Base-by-base conservation (phyloP, 768 basidiomycete species). In the Russula sp. region DNA sequence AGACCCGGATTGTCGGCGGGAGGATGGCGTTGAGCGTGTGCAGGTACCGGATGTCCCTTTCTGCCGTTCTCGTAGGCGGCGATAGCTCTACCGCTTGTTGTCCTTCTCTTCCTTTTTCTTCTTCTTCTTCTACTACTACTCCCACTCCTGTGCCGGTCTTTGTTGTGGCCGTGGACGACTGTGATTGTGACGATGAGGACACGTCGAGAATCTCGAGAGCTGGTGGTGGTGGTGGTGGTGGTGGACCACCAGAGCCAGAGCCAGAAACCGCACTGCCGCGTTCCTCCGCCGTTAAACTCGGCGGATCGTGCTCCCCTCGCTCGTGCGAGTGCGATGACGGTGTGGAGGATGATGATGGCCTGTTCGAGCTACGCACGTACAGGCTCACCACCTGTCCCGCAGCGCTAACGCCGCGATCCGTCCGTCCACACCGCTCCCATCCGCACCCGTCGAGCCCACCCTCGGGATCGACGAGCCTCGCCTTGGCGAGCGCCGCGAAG, bases 331-430 rank as follows among this genome's bases (percentile, higher is more conserved):
- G 16, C 22, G 41, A 9, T 1, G 38, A 25, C 10, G 38, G 2
- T 0, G 46, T 29, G 4, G 57, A 14, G 0, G 45, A 4, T 2
- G 10, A 7, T 0, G 42, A 22, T 53, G 60, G 22, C 7, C 69
- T 74, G 47, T 86, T 72, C 10, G 83, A 81, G 72, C 92, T 93
- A 61, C 94, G 77, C 13, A 97, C 85, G 88, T 91, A 94, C 8
- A 99, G 78, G 53, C 89, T 92, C 53, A 98, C 79, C 25, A 98
- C 94, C 72, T 98, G 96, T 3, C 93, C 94, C 8, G 88, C 90
- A 42, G 88, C 91, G 71, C 93, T 96, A 61, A 99, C 97, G 0
- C 96, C 95, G 20, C 87, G 81, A 78, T 99, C 97, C 32, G 97
- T 98, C 69, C 97, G 75, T 13, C 97, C 96, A 73, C 97, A 98